Evolutionary conservation across 257 asterid genomes (phyloP), one percentile per base, ranked within the genome.

Genomic region (Verbascum thapsus): DNA sequence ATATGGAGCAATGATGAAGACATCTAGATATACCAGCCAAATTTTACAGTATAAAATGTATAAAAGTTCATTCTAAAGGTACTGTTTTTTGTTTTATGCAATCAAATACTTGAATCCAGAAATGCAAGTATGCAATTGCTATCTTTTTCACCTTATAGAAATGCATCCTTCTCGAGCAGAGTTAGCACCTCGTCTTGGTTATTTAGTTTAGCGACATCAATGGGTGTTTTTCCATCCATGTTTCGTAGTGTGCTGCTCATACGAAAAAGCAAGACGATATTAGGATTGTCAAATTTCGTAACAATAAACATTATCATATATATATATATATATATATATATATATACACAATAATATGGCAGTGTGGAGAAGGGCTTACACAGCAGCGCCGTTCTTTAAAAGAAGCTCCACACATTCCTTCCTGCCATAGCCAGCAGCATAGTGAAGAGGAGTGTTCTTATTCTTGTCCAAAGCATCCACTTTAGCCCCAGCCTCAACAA

Each of bases 391-490:
- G 26, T 86, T 85, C 60, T 90, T 92, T 58, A 94, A 82, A 47
- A 94, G 82, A 65, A 94, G 96, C 64, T 88, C 95, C 16, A 94
- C 98, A 13, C 98, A 94, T 16, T 94, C 98, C 85, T 90, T 94
- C 70, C 91, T 79, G 56, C 99, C 99, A 69, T 94, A 94, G 47
- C 99, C 99, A 10, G 99, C 98, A 8, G 99, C 99, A 65, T 94
- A 94, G 66, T 94, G 99, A 52, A 94, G 99, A 55, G 99, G 95
- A 37, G 98, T 90, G 83, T 94, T 94, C 88, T 94, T 94, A 53
- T 90, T 94, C 83, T 88, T 88, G 69, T 94, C 99, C 85, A 94
- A 76, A 49, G 85, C 89, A 65, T 94, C 95, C 53, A 88, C 99
- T 81, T 90, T 90, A 13, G 98, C 95, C 61, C 92, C 95, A 65